Evolutionary conservation across 306 rosid species (phyloP).

Genomic region (Luffa aegyptiaca): DNA sequence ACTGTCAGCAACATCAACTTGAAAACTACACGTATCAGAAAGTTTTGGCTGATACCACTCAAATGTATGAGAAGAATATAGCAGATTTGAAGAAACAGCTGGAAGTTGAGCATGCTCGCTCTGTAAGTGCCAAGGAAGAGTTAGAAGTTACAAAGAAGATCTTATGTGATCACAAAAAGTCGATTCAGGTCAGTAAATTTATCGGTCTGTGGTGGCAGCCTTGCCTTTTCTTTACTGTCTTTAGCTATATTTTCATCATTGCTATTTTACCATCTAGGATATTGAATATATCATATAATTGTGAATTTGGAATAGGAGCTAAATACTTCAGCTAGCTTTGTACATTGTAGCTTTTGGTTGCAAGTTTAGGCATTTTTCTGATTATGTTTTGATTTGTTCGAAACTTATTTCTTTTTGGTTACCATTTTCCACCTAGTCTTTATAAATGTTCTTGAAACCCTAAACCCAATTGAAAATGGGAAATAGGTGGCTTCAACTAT

Average conservation of each 20-base stretch:
- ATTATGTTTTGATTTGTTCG: neutral
- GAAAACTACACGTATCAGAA: conserved; percentile 45
- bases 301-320: neutral
- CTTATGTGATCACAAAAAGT: conserved; percentile 30
- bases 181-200: conserved; percentile 27
- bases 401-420: neutral
- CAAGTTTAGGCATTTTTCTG: neutral
- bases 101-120: conserved; percentile 27
- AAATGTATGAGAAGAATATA: conserved; percentile 54
- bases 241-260: neutral
- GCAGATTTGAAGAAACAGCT: conserved; percentile 33
- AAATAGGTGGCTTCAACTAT: neutral
- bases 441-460: neutral
- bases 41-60: conserved; percentile 55
- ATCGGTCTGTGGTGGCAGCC: neutral
- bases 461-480: neutral
- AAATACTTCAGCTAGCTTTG: neutral
- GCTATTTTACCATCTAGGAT: neutral
- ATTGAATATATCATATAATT: neutral
- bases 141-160: conserved; percentile 22
- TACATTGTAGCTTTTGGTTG: neutral
- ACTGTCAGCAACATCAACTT: conserved; percentile 47
- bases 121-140: conserved; percentile 24
- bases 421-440: neutral
- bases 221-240: neutral